These are phyloP conservation scores for Phytophthora fragariaefolia DNA, from an alignment of 352 stramenopile genomes.

Conservation along the genomic window DNA sequence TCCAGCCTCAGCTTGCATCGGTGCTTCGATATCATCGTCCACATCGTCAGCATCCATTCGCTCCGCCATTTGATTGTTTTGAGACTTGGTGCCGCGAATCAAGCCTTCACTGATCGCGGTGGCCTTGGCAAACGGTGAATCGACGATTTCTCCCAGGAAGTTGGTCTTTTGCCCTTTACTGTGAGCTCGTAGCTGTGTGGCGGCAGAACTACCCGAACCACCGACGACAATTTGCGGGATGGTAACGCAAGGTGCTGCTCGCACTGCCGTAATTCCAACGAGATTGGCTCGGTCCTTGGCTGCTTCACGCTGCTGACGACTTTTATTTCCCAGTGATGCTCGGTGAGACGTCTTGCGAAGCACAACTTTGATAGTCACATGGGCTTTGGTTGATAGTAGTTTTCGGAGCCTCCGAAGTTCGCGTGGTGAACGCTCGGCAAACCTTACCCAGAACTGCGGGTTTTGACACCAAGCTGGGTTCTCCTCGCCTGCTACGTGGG, in stretches of 20 bases:
- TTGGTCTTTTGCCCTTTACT: constrained; percentile 67
- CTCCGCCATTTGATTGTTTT: constrained; percentile 20
- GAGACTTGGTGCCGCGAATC: constrained; percentile 29
- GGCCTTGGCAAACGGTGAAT: constrained; percentile 52
- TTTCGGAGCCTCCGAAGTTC: constrained; percentile 25
- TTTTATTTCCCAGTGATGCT: constrained; percentile 43
- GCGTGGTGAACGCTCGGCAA: constrained; percentile 40
- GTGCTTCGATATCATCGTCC: constrained; percentile 30
- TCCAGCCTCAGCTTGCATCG: constrained; percentile 11
- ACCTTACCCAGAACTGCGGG: constrained; percentile 86
- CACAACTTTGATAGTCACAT: constrained; percentile 76
- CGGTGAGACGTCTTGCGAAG: constrained; percentile 77
- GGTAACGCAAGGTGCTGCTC: constrained; percentile 16
- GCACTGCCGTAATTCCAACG: constrained; percentile 65
- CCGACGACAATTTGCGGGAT: constrained; percentile 19
- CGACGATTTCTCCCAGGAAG: constrained; percentile 71
- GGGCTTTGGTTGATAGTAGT: constrained; percentile 41
- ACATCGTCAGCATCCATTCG: constrained; percentile 20
- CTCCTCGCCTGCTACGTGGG: constrained; percentile 48
- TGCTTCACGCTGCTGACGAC: constrained; percentile 56
- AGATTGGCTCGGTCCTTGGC: constrained; percentile 67
- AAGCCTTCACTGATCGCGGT: constrained; percentile 29
- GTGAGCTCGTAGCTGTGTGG: constrained; percentile 50
- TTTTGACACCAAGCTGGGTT: constrained; percentile 88
- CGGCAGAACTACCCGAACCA: constrained; percentile 28